Percentiles rank a stretch among this genome's conserved stretches.
phyloP scores from a whole-genome alignment of 2,329 filamentous ascomycete genomes.

The Sclerotinia subarctica region DNA sequence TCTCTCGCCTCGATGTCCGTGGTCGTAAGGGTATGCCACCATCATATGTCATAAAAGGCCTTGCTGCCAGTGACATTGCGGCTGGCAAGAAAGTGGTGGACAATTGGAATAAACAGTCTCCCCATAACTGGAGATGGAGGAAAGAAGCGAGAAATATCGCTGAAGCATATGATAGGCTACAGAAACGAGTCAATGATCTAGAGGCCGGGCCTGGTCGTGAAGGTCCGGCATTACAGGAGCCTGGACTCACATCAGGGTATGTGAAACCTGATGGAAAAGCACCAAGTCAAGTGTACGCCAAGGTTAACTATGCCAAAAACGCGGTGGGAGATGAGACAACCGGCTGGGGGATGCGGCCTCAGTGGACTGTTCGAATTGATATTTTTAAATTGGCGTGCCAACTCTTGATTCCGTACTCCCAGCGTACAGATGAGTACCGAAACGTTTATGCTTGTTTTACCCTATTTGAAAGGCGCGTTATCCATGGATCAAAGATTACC shows the following conservation, averaged over 20 bases:
- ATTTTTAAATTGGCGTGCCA: constrained; percentile 1
- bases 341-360: background rate
- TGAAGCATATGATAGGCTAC: background rate
- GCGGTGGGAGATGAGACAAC: background rate
- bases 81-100: background rate
- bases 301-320: background rate
- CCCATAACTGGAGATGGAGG: background rate
- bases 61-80: background rate
- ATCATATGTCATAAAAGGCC: background rate
- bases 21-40: background rate
- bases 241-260: background rate
- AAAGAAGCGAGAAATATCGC: background rate
- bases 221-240: background rate
- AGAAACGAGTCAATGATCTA: background rate
- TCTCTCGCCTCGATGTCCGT: constrained; percentile 3
- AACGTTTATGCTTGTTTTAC: background rate
- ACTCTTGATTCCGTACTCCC: constrained; percentile 1
- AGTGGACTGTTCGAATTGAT: constrained; percentile 13
- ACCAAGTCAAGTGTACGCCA: constrained; percentile 2
- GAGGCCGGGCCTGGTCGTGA: background rate
- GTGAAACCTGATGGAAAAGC: background rate
- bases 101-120: background rate
- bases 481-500: background rate
- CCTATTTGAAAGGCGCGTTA: background rate
- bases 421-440: background rate